phyloP scores from a whole-genome alignment of 805 yeast species.

The Wickerhamiella nectarea region DNA sequence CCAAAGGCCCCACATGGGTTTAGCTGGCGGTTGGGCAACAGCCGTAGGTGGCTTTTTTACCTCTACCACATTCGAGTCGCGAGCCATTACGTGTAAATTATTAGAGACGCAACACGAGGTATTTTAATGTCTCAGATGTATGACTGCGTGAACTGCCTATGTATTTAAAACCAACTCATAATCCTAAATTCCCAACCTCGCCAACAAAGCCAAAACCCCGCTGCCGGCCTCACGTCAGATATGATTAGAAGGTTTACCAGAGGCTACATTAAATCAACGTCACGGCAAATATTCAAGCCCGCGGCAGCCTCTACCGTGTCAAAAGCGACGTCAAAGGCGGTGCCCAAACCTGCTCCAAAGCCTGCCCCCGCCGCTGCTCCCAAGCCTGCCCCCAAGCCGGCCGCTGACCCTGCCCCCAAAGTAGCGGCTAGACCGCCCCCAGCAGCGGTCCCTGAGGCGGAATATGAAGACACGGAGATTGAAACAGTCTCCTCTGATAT shows the following conservation, averaged over 20 bases:
- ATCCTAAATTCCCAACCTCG: too few relatives aligned
- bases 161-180: too few relatives aligned
- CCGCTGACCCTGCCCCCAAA: constrained; percentile 1
- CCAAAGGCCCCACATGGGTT: not conserved
- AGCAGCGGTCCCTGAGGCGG: not conserved
- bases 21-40: not conserved
- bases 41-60: not conserved
- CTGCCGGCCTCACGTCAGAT: too few relatives aligned
- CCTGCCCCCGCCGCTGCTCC: not conserved
- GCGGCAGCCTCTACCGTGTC: not conserved
- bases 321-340: not conserved
- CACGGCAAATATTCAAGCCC: too few relatives aligned
- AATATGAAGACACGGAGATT: not conserved
- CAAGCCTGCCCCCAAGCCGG: not conserved
- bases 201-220: too few relatives aligned
- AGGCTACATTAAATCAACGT: too few relatives aligned
- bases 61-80: not conserved
- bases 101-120: not conserved
- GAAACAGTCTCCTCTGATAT: not conserved
- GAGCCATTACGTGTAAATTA: not conserved
- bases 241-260: too few relatives aligned
- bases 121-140: not conserved
- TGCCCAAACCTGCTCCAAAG: not conserved
- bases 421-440: not conserved
- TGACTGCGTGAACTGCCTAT: too few relatives aligned